A percentile compares a stretch with the other conserved stretches of the same genome.
Evolutionary conservation across 2,329 filamentous ascomycete species (phyloP).

Genomic region (Ceratocystis lukuohia): DNA sequence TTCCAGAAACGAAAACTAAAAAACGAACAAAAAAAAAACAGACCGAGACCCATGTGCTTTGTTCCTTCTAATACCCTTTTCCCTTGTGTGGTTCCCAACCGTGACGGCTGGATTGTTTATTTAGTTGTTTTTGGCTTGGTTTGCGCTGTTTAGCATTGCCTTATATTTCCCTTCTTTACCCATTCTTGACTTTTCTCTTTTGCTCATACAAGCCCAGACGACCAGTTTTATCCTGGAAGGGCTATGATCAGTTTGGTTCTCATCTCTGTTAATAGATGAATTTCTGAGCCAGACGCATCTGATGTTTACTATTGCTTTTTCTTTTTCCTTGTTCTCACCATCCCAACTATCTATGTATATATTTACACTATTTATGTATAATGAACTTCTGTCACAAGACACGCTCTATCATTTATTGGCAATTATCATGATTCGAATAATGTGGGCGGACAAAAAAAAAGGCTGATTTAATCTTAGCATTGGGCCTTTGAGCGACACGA

Average conservation of each 20-base stretch:
- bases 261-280: too few species aligned
- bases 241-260: too few species aligned
- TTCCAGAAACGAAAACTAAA: not conserved
- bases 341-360: too few species aligned
- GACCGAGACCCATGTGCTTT: not conserved
- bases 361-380: too few species aligned
- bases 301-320: not conserved
- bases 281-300: too few species aligned
- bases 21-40: not conserved
- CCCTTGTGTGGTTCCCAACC: not conserved
- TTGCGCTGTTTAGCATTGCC: not conserved
- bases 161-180: not conserved
- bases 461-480: not conserved
- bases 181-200: not conserved
- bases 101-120: not conserved
- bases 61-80: conserved; percentile 3
- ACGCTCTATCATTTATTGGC: too few species aligned
- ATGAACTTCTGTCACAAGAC: too few species aligned
- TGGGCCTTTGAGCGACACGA: too few species aligned
- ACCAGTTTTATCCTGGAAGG: not conserved
- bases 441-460: too few species aligned
- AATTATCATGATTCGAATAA: too few species aligned
- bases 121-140: conserved; percentile 9
- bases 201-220: not conserved
- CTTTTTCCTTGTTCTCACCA: not conserved